Evolutionary conservation across 495 filamentous ascomycete genomes (phyloP), one percentile per base, ranked within the genome.

Genomic region (Penicillium silybi): DNA sequence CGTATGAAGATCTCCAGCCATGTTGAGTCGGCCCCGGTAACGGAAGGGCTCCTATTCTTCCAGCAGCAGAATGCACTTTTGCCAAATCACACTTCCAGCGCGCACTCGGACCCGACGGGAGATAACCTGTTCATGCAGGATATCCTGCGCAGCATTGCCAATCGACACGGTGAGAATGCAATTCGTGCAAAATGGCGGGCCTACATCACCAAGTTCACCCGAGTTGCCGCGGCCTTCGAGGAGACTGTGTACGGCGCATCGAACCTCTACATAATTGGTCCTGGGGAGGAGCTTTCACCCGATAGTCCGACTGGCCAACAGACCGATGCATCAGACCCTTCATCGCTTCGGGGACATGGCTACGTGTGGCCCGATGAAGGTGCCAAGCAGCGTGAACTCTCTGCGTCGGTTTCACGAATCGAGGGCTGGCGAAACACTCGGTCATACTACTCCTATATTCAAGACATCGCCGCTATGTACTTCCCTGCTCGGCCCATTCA

Each of bases 381-480:
- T 9, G 75, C 85, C n/a, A 90, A 88, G 66, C 81, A 86, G 57
- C 83, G 83, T 44, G 95, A 97, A 69, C 78, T 99, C 20, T 84
- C 88, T 6, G 92, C 89, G 1, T 95, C 92, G 25, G 89, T 95
- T 27, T 87, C 86, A 48, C 77, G 93, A 38, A 95, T 99, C 40
- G 95, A 97, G 65, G 93, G 91, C 35, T 99, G 93, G 93, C 80
- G 95, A 48, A 90, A 86, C 46, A 97, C 93, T 2, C 79, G 93
- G 53, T 95, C 88, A 57, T 99, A 97, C 63, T 96, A 95, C 68
- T 89, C 85, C 38, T 97, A 90, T 66, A 92, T 96, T 55, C 90
- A 95, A 72, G 93, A 86, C 56, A 77, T 83, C 5, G 82, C 80
- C 4, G 65, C 67, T 2, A 76, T 75, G 62, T 73, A 71, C 43